phyloP scores from a whole-genome alignment of 2,329 filamentous ascomycete species.

The Apiospora sp. region DNA sequence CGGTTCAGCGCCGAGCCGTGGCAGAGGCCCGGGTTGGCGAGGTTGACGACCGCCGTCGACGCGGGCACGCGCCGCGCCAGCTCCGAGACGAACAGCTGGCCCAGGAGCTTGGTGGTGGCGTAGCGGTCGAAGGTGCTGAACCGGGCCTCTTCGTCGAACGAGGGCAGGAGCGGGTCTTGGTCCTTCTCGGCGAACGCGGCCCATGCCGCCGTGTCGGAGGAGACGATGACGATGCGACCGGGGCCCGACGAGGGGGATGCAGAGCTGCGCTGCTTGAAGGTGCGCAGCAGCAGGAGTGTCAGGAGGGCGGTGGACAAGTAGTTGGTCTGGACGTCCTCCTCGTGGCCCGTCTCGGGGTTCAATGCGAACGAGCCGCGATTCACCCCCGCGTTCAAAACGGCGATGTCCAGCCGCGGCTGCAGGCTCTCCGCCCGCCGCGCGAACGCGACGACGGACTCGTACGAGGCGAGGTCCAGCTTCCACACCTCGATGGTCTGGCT shows the following conservation, averaged over 20 bases:
- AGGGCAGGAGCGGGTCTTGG: constrained; percentile 28
- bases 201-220: constrained; percentile 34
- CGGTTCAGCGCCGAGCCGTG: constrained; percentile 25
- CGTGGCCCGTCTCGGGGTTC: constrained; percentile 41
- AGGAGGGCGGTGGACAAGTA: constrained; percentile 59
- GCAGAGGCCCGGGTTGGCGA: constrained; percentile 24
- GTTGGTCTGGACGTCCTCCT: constrained; percentile 57
- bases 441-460: constrained; percentile 49
- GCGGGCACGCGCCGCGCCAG: constrained; percentile 37
- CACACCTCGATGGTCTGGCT: constrained; percentile 47
- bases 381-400: constrained; percentile 45
- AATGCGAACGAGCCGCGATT: constrained; percentile 31
- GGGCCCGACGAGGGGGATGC: neutral
- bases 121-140: constrained; percentile 32
- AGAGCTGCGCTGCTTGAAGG: constrained; percentile 29
- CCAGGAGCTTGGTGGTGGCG: constrained; percentile 41
- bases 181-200: constrained; percentile 19
- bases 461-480: constrained; percentile 49
- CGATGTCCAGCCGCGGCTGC: constrained; percentile 46
- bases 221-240: constrained; percentile 32
- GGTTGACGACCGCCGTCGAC: constrained; percentile 24
- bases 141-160: constrained; percentile 4
- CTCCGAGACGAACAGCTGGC: constrained; percentile 44
- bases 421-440: constrained; percentile 44
- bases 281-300: constrained; percentile 54